Conservation (phyloP, 108 stramenopile species). For the Conticribra guillardii region DNA sequence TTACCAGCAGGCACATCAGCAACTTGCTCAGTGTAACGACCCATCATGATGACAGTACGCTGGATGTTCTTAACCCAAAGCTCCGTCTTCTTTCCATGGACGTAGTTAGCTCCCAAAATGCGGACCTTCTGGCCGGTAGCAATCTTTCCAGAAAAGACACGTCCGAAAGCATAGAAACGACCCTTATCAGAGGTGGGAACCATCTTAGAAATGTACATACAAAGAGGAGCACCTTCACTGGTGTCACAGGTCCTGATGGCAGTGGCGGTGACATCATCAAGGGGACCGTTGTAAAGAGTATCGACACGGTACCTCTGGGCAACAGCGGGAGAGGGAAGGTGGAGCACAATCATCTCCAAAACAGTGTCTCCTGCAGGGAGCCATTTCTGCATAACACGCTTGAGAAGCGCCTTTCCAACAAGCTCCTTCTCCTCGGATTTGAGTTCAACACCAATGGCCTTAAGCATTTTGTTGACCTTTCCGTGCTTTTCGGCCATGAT, state of each 20-base stretch:
- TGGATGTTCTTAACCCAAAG: slow-evolving; percentile 99
- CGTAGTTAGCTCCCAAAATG: slow-evolving; percentile 99
- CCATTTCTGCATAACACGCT: slow-evolving; percentile 99
- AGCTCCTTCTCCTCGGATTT: slow-evolving; percentile 97
- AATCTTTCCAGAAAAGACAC: slow-evolving; percentile 99
- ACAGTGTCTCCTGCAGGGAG: slow-evolving; percentile 99
- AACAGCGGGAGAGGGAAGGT: slow-evolving; percentile 97
- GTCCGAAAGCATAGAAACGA: slow-evolving; percentile 99
- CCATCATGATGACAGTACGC: slow-evolving; percentile 99
- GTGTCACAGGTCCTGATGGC: slow-evolving; percentile 99
- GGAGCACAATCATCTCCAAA: slow-evolving; percentile 99
- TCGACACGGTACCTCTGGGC: slow-evolving; percentile 99
- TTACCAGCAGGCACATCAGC: slow-evolving; percentile 99
- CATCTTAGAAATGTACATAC: slow-evolving; percentile 99
- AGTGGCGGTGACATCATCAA: slow-evolving; percentile 96
- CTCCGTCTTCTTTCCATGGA: slow-evolving; percentile 99
- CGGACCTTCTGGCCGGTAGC: slow-evolving; percentile 99
- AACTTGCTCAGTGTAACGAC: slow-evolving; percentile 98
- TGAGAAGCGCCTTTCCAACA: slow-evolving; percentile 96
- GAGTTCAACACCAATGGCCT: slow-evolving; percentile 97
- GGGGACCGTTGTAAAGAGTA: slow-evolving; percentile 98
- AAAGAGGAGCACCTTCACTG: slow-evolving; percentile 91
- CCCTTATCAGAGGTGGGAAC: slow-evolving; percentile 99
- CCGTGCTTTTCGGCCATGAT: slow-evolving; percentile 98
- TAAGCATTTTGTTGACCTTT: slow-evolving; percentile 99